A percentile compares a stretch with the other conserved stretches of the same genome.
phyloP scores from a whole-genome alignment of 305 asterid species.

The Salvia sclarea region DNA sequence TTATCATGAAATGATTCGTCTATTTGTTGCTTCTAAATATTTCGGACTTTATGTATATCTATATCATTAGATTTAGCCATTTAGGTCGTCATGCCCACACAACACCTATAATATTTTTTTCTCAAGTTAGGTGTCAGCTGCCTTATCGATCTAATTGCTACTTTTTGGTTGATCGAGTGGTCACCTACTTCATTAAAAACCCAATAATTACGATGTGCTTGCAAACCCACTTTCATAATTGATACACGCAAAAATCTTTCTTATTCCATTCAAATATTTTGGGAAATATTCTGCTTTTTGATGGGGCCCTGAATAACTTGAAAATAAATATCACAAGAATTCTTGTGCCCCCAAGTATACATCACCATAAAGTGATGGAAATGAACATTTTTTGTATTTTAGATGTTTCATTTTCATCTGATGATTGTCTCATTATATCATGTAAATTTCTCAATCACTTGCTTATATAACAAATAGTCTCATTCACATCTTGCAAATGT shows the following conservation, averaged over 20 bases:
- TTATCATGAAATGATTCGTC: not conserved
- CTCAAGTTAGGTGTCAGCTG: conserved; percentile 10
- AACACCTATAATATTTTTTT: not conserved
- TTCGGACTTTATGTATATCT: too few relatives aligned
- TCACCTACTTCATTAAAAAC: conserved; percentile 19
- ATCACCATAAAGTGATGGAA: too few relatives aligned
- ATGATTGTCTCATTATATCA: too few relatives aligned
- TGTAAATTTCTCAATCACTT: too few relatives aligned
- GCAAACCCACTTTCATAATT: not conserved
- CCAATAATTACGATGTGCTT: not conserved
- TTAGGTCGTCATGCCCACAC: not conserved
- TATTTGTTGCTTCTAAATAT: not conserved
- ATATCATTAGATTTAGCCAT: not conserved
- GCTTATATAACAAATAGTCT: too few relatives aligned
- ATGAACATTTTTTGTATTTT: too few relatives aligned
- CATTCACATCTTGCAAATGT: too few relatives aligned
- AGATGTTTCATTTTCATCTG: too few relatives aligned
- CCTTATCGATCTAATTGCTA: not conserved
- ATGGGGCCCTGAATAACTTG: not conserved
- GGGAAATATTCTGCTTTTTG: not conserved
- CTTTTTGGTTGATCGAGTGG: conserved; percentile 9
- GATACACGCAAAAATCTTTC: not conserved
- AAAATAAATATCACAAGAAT: too few relatives aligned
- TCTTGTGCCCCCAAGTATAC: too few relatives aligned
- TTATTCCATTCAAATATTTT: not conserved